Base-by-base conservation (phyloP, 441 rosid species). In the Croton laevigatus region DNA sequence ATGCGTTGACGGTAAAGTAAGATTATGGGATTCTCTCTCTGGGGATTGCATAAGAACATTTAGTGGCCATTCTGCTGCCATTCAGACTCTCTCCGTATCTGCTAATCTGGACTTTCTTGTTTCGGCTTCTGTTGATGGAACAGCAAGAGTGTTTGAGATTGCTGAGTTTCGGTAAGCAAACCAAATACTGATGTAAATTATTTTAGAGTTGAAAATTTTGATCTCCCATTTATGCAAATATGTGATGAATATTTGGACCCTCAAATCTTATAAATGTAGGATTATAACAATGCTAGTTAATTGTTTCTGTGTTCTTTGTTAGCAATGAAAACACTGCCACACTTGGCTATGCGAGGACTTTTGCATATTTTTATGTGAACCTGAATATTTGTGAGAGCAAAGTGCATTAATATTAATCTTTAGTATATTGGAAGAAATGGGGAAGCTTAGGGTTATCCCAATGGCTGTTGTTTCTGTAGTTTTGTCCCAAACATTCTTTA, bases 21-120 rank as follows among this genome's bases (percentile, higher is more conserved):
- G 85, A 51, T 23, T 94, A 34, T 90, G 97, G 97, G 93, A 94
- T 69, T 78, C 90, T 81, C 91, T 89, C 5, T 84, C 88, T 10
- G 97, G 96, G 8, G 87, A 81, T 22, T 90, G 91, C 58, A 67
- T 84, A 0, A 84, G 81, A 80, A 88, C 81, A 60, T 87, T 79
- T 62, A 72, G 87, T 8, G 98, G 98, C 12, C 98, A 91, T 13
- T 61, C 80, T 0, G 86, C 80, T 62, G 80, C 85, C 51, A 73
- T 94, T 49, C 91, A 88, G 54, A 77, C 86, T 59, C 67, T 90
- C 11, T 81, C 91, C 4, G 60, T 83, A 51, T 83, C 97, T 19
- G 78, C 83, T 5, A 76, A 85, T 68, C 64, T 66, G 3, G 88
- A 87, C 20, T 87, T 75, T 67, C 84, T 91, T 68, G 90, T 89